These are phyloP conservation scores for Pythium monospermum DNA, from an alignment of 352 stramenopile species.

Conservation along the genomic window DNA sequence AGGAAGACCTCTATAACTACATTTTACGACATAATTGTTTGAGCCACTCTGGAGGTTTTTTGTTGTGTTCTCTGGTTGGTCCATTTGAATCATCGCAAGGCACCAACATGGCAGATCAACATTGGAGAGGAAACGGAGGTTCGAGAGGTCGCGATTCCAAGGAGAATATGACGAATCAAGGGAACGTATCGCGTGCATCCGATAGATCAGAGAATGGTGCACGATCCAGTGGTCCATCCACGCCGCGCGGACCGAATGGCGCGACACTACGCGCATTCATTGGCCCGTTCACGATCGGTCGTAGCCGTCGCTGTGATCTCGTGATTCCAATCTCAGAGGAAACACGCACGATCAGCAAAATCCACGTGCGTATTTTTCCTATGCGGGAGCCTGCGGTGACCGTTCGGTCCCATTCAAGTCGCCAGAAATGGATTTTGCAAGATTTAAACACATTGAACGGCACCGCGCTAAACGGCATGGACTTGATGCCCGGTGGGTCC, in stretches of 20 bases:
- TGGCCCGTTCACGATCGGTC: constrained; percentile 58
- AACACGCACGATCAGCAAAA: constrained; percentile 75
- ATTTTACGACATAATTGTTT: no score
- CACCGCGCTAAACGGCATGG: constrained; percentile 68
- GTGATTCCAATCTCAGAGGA: constrained; percentile 63
- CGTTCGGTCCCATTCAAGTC: not conserved
- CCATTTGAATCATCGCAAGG: not conserved
- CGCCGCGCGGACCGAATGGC: not conserved
- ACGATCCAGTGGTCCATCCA: not conserved
- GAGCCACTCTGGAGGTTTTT: no score
- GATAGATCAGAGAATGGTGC: constrained; percentile 2
- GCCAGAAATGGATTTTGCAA: constrained; percentile 60
- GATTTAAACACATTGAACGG: constrained; percentile 80
- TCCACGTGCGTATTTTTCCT: constrained; percentile 57
- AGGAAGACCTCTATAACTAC: no score
- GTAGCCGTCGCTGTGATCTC: constrained; percentile 64
- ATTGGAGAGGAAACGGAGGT: constrained; percentile 5
- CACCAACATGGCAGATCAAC: constrained; percentile 10
- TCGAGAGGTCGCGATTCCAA: constrained; percentile 5
- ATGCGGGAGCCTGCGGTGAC: constrained; percentile 17
- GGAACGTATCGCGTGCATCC: not conserved
- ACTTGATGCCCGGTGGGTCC: constrained; percentile 43
- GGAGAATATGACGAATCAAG: constrained; percentile 9
- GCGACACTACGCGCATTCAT: constrained; percentile 27
- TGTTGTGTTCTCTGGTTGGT: constrained; percentile 18